Percentiles rank a stretch among this genome's conserved stretches.
These are phyloP conservation scores for Forsythia viridissima DNA, from an alignment of 257 asterid genomes.

Conservation along the genomic window DNA sequence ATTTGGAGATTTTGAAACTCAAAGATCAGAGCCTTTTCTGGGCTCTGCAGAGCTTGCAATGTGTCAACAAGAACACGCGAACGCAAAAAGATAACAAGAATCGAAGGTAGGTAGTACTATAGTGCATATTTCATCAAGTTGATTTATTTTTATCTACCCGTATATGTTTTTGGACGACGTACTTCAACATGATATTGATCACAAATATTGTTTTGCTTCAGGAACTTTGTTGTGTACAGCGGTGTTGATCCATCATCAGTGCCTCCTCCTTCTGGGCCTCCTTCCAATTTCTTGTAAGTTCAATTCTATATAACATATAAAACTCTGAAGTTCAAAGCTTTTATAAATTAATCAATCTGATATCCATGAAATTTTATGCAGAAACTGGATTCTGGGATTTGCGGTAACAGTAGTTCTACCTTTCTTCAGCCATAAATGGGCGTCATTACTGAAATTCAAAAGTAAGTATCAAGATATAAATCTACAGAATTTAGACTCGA, in stretches of 20 bases:
- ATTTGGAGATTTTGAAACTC: not conserved
- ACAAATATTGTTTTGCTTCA: slow-evolving; percentile 12
- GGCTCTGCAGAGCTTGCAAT: not conserved
- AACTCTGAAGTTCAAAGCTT: not conserved
- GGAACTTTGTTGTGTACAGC: slow-evolving; percentile 29
- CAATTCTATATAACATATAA: not conserved
- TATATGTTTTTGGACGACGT: not conserved
- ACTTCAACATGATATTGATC: not conserved
- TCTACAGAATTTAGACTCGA: not conserved
- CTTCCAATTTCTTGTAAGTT: slow-evolving; percentile 39
- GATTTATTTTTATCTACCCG: not conserved
- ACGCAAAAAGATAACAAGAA: slow-evolving; percentile 3
- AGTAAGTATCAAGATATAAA: slow-evolving; percentile 1
- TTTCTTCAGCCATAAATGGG: slow-evolving; percentile 16
- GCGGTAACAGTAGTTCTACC: slow-evolving; percentile 6
- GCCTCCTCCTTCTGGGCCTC: slow-evolving; percentile 41
- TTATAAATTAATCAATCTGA: not conserved
- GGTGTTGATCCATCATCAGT: slow-evolving; percentile 29
- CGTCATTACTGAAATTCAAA: slow-evolving; percentile 14
- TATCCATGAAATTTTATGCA: not conserved
- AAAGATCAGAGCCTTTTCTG: slow-evolving; percentile 10
- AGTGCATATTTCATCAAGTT: not conserved
- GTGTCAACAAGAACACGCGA: not conserved
- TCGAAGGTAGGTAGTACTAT: slow-evolving; percentile 16
- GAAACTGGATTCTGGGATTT: slow-evolving; percentile 19